Evolutionary conservation across 2,329 filamentous ascomycete species (phyloP).

Genomic region (Coniochaeta hoffmannii): DNA sequence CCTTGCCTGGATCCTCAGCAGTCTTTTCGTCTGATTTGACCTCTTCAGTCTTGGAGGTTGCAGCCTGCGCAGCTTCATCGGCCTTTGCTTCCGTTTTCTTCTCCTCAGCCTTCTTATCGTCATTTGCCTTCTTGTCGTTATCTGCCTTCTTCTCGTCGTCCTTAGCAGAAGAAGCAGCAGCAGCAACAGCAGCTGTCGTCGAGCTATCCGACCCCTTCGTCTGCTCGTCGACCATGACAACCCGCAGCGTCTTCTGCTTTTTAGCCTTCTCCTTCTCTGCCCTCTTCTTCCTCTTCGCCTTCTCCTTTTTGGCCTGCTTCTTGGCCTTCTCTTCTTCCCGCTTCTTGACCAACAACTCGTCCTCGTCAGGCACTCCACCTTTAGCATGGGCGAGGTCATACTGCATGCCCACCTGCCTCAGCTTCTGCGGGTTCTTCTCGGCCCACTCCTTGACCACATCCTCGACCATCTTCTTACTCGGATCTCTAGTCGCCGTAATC

Average conservation of each 20-base stretch:
- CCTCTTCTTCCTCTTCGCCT: slow-evolving; percentile 20
- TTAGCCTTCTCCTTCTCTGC: slow-evolving; percentile 26
- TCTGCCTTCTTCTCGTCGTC: slow-evolving; percentile 18
- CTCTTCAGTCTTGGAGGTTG: not conserved
- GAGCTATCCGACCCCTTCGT: slow-evolving; percentile 6
- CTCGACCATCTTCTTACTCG: slow-evolving; percentile 37
- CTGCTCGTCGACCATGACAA: not conserved
- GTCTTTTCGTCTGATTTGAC: not conserved
- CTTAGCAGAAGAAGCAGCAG: slow-evolving; percentile 8
- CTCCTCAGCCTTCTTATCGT: not conserved
- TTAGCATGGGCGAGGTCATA: slow-evolving; percentile 56
- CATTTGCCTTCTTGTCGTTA: not conserved
- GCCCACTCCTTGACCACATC: slow-evolving; percentile 48
- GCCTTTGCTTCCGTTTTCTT: not conserved
- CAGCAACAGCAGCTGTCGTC: slow-evolving; percentile 7
- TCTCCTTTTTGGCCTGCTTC: slow-evolving; percentile 30
- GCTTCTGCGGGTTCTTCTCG: slow-evolving; percentile 45
- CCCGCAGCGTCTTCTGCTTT: slow-evolving; percentile 11
- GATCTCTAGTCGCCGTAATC: slow-evolving; percentile 42
- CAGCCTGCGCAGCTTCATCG: not conserved
- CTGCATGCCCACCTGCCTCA: slow-evolving; percentile 48
- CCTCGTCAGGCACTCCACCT: slow-evolving; percentile 42
- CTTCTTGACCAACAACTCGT: slow-evolving; percentile 30
- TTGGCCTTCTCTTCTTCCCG: slow-evolving; percentile 28
- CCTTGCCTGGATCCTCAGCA: not conserved